A percentile compares a stretch with the other conserved stretches of the same genome.
phyloP scores from a whole-genome alignment of 2,329 filamentous ascomycete genomes.

The Lasiodiplodia hormozganensis region DNA sequence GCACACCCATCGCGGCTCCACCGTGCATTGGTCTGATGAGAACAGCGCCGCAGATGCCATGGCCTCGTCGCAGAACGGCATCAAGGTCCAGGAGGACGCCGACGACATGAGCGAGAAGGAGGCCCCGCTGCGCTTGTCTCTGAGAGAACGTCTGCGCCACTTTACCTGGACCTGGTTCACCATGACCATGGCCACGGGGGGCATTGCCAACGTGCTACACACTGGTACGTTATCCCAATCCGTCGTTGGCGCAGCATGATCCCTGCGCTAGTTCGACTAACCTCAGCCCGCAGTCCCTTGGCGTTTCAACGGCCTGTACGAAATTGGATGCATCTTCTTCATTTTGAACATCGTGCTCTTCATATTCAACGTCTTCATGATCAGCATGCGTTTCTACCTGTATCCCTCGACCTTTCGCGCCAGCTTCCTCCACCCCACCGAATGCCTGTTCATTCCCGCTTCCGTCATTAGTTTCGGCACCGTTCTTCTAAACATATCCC shows the following conservation, averaged over 20 bases:
- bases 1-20: neutral
- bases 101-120: conserved; percentile 1
- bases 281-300: conserved; percentile 44
- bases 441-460: conserved; percentile 78
- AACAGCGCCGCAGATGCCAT: neutral
- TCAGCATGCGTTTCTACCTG: conserved; percentile 71
- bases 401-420: conserved; percentile 73
- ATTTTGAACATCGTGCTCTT: conserved; percentile 64
- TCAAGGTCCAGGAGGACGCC: neutral
- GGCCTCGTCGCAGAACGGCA: neutral
- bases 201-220: conserved; percentile 66
- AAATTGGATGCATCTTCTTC: conserved; percentile 58
- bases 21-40: conserved; percentile 11
- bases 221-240: conserved; percentile 52
- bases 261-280: neutral
- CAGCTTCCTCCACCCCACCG: conserved; percentile 77
- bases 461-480: conserved; percentile 70
- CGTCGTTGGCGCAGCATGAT: neutral
- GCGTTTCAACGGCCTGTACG: conserved; percentile 53
- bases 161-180: conserved; percentile 84
- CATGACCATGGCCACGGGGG: conserved; percentile 68
- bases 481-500: conserved; percentile 70
- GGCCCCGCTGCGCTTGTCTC: conserved; percentile 44
- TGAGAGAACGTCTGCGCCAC: conserved; percentile 65
- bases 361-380: conserved; percentile 71